A percentile compares a stretch with the other conserved stretches of the same genome.
Conservation (phyloP, 768 basidiomycete species). For the Naganishia antarctica region DNA sequence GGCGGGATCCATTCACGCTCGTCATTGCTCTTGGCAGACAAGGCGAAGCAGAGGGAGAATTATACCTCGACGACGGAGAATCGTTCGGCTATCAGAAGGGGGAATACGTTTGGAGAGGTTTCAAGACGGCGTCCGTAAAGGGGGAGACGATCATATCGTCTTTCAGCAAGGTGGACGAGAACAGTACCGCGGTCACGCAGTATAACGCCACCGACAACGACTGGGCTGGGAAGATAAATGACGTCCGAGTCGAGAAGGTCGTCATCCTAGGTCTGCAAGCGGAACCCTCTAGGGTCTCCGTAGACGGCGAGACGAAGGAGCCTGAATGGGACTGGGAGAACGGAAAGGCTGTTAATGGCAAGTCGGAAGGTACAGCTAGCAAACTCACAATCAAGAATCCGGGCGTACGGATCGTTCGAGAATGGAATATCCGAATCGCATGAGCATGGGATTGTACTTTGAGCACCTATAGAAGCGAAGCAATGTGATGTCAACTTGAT, state of each 20-base stretch:
- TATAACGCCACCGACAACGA: slow-evolving; percentile 59
- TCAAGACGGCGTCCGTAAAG: slow-evolving; percentile 54
- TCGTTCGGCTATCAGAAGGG: slow-evolving; percentile 71
- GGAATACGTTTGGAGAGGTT: slow-evolving; percentile 75
- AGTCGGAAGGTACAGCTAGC: slow-evolving; percentile 64
- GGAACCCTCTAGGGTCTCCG: slow-evolving; percentile 62
- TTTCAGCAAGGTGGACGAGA: slow-evolving; percentile 56
- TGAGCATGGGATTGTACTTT: slow-evolving; percentile 5
- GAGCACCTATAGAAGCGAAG: no score
- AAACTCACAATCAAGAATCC: slow-evolving; percentile 60
- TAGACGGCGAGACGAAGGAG: slow-evolving; percentile 51
- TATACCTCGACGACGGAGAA: slow-evolving; percentile 93
- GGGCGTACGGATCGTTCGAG: slow-evolving; percentile 41
- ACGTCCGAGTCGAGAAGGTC: slow-evolving; percentile 76
- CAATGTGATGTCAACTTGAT: no score
- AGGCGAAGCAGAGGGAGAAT: slow-evolving; percentile 69
- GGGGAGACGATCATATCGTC: slow-evolving; percentile 54
- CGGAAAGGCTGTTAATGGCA: slow-evolving; percentile 59
- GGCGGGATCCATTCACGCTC: slow-evolving; percentile 85
- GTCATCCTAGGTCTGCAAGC: slow-evolving; percentile 66
- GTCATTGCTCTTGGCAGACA: slow-evolving; percentile 62
- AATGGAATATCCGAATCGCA: slow-evolving; percentile 50
- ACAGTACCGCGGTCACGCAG: slow-evolving; percentile 25
- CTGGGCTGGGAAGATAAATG: slow-evolving; percentile 63
- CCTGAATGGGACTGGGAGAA: slow-evolving; percentile 66